phyloP scores from a whole-genome alignment of 2,329 filamentous ascomycete genomes.

The Pseudocercospora fuligena region DNA sequence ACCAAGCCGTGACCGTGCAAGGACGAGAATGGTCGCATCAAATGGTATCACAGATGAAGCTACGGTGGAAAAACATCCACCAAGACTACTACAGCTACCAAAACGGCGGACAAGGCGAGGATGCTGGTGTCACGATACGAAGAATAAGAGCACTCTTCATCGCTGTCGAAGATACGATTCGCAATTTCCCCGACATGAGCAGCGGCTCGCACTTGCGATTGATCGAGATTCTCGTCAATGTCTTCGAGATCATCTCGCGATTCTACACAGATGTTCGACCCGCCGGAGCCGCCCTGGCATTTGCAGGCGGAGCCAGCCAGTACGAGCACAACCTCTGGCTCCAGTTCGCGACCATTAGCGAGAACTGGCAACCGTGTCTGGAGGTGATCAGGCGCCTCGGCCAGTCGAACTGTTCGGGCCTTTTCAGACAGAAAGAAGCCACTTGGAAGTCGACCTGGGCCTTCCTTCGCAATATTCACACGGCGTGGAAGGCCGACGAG shows the following conservation, averaged over 20 bases:
- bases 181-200: slow-evolving; percentile 11
- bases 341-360: slow-evolving; percentile 21
- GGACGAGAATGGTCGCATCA: slow-evolving; percentile 15
- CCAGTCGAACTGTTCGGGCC: neutral
- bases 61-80: slow-evolving; percentile 14
- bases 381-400: slow-evolving; percentile 17
- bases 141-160: slow-evolving; percentile 19
- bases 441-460: slow-evolving; percentile 9
- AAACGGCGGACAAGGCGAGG: slow-evolving; percentile 2
- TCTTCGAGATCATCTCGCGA: slow-evolving; percentile 2
- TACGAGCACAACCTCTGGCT: slow-evolving; percentile 27
- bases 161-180: slow-evolving; percentile 20
- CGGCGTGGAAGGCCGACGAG: neutral
- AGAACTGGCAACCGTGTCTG: slow-evolving; percentile 23
- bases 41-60: slow-evolving; percentile 13
- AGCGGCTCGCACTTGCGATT: slow-evolving; percentile 9
- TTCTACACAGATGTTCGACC: slow-evolving; percentile 1
- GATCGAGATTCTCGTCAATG: slow-evolving; percentile 11
- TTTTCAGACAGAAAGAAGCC: slow-evolving; percentile 5
- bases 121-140: slow-evolving; percentile 21
- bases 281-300: slow-evolving; percentile 7
- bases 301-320: slow-evolving; percentile 23
- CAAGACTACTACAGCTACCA: slow-evolving; percentile 5
- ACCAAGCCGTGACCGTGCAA: slow-evolving; percentile 10
- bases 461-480: neutral